Percentiles rank a stretch among this genome's conserved stretches.
Conservation (phyloP, 257 asterid genomes). For the Coffea eugenioides region DNA sequence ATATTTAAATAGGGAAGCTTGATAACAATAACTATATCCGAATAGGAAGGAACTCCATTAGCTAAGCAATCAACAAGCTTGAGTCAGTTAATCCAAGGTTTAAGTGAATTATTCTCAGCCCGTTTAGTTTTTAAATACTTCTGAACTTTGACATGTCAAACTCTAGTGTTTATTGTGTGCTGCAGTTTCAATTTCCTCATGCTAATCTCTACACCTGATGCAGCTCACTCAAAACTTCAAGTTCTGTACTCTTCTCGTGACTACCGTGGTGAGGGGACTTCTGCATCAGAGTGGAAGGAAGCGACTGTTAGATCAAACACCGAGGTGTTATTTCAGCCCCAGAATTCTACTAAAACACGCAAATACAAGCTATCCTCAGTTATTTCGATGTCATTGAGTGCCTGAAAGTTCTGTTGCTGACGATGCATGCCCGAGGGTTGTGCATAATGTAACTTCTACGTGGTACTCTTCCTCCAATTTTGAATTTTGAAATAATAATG, state of each 20-base stretch:
- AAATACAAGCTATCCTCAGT: conserved; percentile 76
- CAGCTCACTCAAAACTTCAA: conserved; percentile 78
- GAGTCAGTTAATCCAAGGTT: background rate
- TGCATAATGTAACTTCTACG: background rate
- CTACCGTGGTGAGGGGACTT: conserved; percentile 59
- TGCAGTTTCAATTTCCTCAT: background rate
- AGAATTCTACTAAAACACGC: conserved; percentile 50
- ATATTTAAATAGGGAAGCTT: background rate
- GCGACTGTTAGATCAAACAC: conserved; percentile 71
- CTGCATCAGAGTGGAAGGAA: conserved; percentile 68
- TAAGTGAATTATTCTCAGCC: background rate
- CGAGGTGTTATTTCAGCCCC: conserved; percentile 73
- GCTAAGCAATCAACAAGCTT: background rate
- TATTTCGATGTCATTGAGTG: conserved; percentile 72
- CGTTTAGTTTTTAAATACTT: background rate
- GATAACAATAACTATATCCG: background rate
- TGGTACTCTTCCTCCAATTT: background rate
- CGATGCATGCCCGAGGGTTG: too few relatives aligned
- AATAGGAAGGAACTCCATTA: background rate
- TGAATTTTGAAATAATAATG: background rate
- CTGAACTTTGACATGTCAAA: background rate
- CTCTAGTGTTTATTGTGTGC: background rate
- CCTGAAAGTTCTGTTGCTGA: conserved; percentile 39
- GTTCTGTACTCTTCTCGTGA: conserved; percentile 70
- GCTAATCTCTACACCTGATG: conserved; percentile 17